Conservation (phyloP, 1,284 basidiomycete species). For the Mycena citricolor region DNA sequence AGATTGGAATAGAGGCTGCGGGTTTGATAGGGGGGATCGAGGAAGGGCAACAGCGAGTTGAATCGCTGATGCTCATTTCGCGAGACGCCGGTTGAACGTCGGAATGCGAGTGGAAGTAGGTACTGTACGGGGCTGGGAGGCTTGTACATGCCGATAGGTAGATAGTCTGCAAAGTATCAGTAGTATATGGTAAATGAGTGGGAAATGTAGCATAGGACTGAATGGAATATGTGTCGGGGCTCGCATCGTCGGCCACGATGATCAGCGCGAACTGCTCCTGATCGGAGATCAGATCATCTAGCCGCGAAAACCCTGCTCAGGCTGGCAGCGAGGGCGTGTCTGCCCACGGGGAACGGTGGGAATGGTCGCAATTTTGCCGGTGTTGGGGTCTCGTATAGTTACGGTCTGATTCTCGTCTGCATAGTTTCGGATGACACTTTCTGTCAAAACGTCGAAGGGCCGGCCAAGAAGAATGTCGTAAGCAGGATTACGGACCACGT, state of each 20-base stretch:
- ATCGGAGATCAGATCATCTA: constrained; percentile 13
- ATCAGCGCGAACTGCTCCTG: constrained; percentile 10
- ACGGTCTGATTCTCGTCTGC: constrained; percentile 26
- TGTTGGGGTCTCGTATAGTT: constrained; percentile 30
- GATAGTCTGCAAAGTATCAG: background rate
- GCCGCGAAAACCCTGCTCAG: constrained; percentile 2
- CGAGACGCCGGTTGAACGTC: constrained; percentile 1
- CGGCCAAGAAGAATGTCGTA: constrained; percentile 35
- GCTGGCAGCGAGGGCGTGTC: constrained; percentile 1
- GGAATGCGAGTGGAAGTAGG: background rate
- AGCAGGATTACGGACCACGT: constrained; percentile 28
- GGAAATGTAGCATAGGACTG: no score
- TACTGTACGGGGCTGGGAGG: background rate
- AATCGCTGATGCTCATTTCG: background rate
- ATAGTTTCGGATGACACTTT: constrained; percentile 25
- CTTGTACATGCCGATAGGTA: background rate
- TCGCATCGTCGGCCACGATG: constrained; percentile 1
- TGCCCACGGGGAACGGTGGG: constrained; percentile 26
- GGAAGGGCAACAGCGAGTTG: background rate
- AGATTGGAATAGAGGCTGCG: no score
- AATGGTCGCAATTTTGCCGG: constrained; percentile 18
- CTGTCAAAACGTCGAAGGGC: constrained; percentile 33
- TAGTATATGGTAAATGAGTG: no score
- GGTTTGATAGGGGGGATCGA: background rate
- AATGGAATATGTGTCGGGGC: no score